These are phyloP conservation scores for Kwoniella sp. DNA, from an alignment of 768 basidiomycete species.

Conservation along the genomic window DNA sequence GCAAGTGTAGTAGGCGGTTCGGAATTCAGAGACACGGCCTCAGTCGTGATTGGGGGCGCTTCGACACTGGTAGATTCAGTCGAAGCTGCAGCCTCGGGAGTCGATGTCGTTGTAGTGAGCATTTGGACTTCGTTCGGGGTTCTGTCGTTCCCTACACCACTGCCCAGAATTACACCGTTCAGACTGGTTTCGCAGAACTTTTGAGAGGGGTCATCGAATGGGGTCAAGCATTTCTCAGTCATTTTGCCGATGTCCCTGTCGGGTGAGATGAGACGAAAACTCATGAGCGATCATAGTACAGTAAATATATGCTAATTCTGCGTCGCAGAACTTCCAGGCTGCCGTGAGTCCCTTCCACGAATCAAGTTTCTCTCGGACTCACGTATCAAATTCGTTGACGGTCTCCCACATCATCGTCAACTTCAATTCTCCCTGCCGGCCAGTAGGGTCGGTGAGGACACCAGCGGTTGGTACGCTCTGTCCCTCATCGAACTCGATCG, in stretches of 20 bases:
- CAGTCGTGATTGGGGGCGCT: background rate
- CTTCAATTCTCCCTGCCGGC: slow-evolving; percentile 1
- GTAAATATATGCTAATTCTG: too few species aligned
- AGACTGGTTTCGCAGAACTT: slow-evolving; percentile 31
- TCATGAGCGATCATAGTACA: too few species aligned
- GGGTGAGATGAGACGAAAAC: too few species aligned
- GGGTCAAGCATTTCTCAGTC: slow-evolving; percentile 34
- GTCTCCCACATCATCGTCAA: slow-evolving; percentile 20
- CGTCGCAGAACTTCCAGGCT: too few species aligned
- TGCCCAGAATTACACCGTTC: slow-evolving; percentile 16
- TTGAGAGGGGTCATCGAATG: slow-evolving; percentile 29
- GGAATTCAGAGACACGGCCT: background rate
- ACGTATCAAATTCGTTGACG: slow-evolving; percentile 9
- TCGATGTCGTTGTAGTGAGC: background rate
- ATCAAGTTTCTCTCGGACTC: too few species aligned
- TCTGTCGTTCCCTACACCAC: background rate
- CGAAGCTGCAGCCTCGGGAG: background rate
- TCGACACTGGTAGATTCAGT: background rate
- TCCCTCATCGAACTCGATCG: slow-evolving; percentile 7
- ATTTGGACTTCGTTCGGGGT: too few species aligned
- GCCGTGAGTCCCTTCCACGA: too few species aligned
- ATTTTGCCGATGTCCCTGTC: slow-evolving; percentile 19
- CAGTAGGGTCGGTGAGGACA: slow-evolving; percentile 4
- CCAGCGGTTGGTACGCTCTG: slow-evolving; percentile 6
- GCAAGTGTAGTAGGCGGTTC: background rate